phyloP scores from a whole-genome alignment of 2,329 filamentous ascomycete species.

The Beauveria brongniartii region DNA sequence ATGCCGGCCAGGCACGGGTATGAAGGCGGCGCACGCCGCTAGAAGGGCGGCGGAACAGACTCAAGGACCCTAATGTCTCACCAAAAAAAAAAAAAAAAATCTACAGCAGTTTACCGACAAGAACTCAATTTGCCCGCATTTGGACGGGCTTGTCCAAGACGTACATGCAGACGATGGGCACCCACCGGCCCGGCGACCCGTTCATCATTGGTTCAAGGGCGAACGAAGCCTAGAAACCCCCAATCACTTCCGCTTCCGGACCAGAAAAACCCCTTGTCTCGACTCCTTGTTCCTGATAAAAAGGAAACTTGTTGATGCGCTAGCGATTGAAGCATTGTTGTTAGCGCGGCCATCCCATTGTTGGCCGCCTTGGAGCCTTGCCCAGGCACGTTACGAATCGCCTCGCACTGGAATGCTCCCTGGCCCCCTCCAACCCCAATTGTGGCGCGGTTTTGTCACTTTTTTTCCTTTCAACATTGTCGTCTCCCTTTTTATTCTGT shows the following conservation, averaged over 20 bases:
- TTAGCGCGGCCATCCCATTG: background rate
- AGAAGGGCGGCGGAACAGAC: too few relatives aligned
- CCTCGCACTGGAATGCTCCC: conserved; percentile 5
- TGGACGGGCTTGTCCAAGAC: too few relatives aligned
- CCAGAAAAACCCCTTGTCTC: background rate
- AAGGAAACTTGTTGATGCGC: background rate
- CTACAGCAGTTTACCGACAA: too few relatives aligned
- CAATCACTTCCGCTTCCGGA: too few relatives aligned
- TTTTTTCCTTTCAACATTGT: too few relatives aligned
- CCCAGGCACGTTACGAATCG: background rate
- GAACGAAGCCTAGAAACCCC: too few relatives aligned
- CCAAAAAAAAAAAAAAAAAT: too few relatives aligned
- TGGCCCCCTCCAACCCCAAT: background rate
- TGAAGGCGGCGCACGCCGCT: background rate
- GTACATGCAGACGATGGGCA: too few relatives aligned
- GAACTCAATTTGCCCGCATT: too few relatives aligned
- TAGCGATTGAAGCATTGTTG: background rate
- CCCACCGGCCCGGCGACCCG: too few relatives aligned
- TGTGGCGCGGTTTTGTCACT: background rate
- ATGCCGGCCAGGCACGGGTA: background rate
- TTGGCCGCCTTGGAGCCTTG: background rate
- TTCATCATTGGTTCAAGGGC: too few relatives aligned
- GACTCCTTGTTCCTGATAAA: background rate
- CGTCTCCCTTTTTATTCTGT: background rate
- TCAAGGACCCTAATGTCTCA: too few relatives aligned